A percentile compares a stretch with the other conserved stretches of the same genome.
Evolutionary conservation across 2,329 filamentous ascomycete genomes (phyloP).

Genomic region (Trichoderma oligosporum): DNA sequence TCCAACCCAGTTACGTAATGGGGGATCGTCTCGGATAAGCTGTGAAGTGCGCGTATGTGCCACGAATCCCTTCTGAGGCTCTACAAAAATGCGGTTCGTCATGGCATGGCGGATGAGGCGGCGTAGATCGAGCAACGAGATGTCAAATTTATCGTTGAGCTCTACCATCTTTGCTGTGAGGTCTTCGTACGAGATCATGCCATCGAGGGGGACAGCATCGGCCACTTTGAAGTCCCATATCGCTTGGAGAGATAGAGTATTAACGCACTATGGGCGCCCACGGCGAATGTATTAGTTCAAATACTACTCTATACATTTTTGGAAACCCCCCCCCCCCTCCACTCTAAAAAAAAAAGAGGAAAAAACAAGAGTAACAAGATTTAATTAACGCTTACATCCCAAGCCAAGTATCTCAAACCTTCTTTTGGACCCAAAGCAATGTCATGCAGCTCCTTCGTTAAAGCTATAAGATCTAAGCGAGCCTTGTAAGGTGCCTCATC

Average conservation of each 20-base stretch:
- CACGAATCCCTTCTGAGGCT: slow-evolving; percentile 36
- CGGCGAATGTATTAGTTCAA: not conserved
- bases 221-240: slow-evolving; percentile 31
- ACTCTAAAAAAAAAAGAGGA: too few relatives aligned
- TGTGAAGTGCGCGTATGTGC: slow-evolving; percentile 36
- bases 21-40: slow-evolving; percentile 28
- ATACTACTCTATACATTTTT: too few relatives aligned
- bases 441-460: slow-evolving; percentile 29
- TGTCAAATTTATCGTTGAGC: slow-evolving; percentile 37
- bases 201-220: slow-evolving; percentile 27
- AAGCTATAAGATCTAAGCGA: slow-evolving; percentile 21
- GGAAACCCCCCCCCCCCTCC: too few relatives aligned
- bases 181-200: slow-evolving; percentile 28
- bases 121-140: slow-evolving; percentile 30
- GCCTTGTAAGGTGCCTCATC: slow-evolving; percentile 17
- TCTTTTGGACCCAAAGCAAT: slow-evolving; percentile 28
- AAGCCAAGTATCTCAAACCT: slow-evolving; percentile 25
- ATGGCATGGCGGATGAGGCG: slow-evolving; percentile 39
- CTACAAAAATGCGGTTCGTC: slow-evolving; percentile 37
- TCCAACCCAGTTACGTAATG: slow-evolving; percentile 31
- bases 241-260: slow-evolving; percentile 29
- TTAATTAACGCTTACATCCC: slow-evolving; percentile 30
- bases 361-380: not conserved
- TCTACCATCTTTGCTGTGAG: slow-evolving; percentile 31
- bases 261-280: slow-evolving; percentile 22